Evolutionary conservation across 768 basidiomycete genomes (phyloP).

Genomic region (Termitomyces sp.): DNA sequence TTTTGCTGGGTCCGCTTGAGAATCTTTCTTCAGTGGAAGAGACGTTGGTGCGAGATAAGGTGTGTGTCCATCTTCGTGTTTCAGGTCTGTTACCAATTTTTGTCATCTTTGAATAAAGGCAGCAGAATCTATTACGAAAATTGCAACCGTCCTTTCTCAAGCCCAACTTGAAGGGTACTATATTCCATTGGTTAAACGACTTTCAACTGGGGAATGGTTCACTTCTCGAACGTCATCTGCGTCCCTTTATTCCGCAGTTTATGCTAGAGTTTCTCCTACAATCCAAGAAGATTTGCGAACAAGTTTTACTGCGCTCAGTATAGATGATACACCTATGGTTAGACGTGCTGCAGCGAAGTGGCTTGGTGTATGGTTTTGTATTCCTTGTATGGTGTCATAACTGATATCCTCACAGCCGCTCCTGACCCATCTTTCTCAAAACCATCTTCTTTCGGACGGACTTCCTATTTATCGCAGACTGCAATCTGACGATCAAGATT

Average conservation of each 20-base stretch:
- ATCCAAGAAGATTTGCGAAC: slow-evolving; percentile 87
- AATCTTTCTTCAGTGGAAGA: slow-evolving; percentile 96
- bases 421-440: slow-evolving; percentile 71
- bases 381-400: neutral
- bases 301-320: slow-evolving; percentile 73
- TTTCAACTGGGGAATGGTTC: slow-evolving; percentile 97
- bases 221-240: slow-evolving; percentile 95
- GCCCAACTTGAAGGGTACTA: slow-evolving; percentile 84
- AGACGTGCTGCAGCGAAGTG: slow-evolving; percentile 93
- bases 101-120: slow-evolving; percentile 47
- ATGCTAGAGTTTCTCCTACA: slow-evolving; percentile 65
- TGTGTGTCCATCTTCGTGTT: slow-evolving; percentile 31
- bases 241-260: slow-evolving; percentile 88
- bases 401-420: slow-evolving; percentile 49
- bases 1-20: slow-evolving; percentile 88
- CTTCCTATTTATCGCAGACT: slow-evolving; percentile 91
- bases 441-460: slow-evolving; percentile 79
- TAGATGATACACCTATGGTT: slow-evolving; percentile 99
- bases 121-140: slow-evolving; percentile 90
- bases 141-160: slow-evolving; percentile 71
- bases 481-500: slow-evolving; percentile 95
- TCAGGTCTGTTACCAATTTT: slow-evolving; percentile 2
- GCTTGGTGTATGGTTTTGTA: slow-evolving; percentile 70
- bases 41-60: slow-evolving; percentile 97
- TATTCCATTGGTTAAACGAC: slow-evolving; percentile 84